A percentile compares a stretch with the other conserved stretches of the same genome.
These are phyloP conservation scores for Sporothrix curviconia DNA, from an alignment of 2,329 filamentous ascomycete genomes.

Conservation along the genomic window DNA sequence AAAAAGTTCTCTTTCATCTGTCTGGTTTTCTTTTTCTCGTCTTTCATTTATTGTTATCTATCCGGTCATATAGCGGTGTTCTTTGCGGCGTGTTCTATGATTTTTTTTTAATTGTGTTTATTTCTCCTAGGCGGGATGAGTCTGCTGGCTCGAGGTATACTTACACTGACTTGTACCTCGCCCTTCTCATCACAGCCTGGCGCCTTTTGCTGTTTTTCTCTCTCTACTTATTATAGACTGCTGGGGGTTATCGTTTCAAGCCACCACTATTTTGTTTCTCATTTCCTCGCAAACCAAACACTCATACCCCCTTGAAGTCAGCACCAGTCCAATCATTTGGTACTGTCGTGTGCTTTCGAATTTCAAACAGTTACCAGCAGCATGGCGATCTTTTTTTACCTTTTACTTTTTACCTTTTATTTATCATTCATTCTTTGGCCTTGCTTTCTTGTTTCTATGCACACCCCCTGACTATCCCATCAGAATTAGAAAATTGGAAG, in stretches of 20 bases:
- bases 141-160: background rate
- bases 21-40: background rate
- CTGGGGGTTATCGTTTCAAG: background rate
- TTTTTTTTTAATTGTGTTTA: background rate
- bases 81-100: background rate
- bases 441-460: background rate
- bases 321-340: background rate
- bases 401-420: background rate
- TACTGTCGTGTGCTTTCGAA: background rate
- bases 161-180: too few relatives aligned
- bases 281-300: slow-evolving; percentile 9
- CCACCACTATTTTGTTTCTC: background rate
- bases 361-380: slow-evolving; percentile 8
- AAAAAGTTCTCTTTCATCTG: slow-evolving; percentile 10
- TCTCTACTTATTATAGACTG: background rate
- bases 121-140: too few relatives aligned
- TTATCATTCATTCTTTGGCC: background rate
- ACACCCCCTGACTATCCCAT: background rate
- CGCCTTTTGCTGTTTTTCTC: background rate
- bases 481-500: background rate
- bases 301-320: slow-evolving; percentile 8
- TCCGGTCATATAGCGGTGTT: slow-evolving; percentile 14
- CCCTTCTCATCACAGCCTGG: background rate
- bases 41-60: slow-evolving; percentile 9
- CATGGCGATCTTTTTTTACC: slow-evolving; percentile 13